Evolutionary conservation across 768 basidiomycete species (phyloP), one percentile per base, ranked within the genome.

Genomic region (Goffeauzyma gilvescens): DNA sequence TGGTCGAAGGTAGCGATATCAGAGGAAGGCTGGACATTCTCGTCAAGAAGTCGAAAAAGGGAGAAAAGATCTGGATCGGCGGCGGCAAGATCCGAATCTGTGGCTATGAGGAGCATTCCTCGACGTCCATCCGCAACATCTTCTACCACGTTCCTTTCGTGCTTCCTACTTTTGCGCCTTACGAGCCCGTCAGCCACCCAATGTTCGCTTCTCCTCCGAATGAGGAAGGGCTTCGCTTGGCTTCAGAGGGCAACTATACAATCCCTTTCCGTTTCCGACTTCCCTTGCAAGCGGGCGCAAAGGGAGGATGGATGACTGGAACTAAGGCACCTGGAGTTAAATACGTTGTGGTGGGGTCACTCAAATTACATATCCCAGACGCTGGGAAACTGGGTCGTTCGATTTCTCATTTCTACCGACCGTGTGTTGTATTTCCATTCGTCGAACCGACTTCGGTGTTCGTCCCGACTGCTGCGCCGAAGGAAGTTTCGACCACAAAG

Each of bases 341-440:
- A 43, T 87, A 89, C 61, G 80, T 89, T 32, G 76, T 74, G 12
- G 78, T 89, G 67, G 73, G 72, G 75, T 83, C 61, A 39, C 64
- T 83, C 51, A 79, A 79, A 62, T 71, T 89, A 44, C 79, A 78
- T 59, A 75, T 81, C 41, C 55, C 72, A 2, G 63, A 68, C 13
- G 73, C 73, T 4, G 66, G 68, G 21, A 71, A 71, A 51, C n/a
- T n/a, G n/a, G n/a, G n/a, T n/a, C 70, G 73, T 12, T 82, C 81
- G 3, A 78, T 89, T 25, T 79, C 85, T 3, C 86, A 93, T 63
- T 86, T 89, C 60, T 90, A 87, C 60, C 75, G 86, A 7, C 67
- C 75, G 34, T 78, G 83, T 60, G 74, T 76, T 41, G 67, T 89
- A 22, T 84, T 77, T 74, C 84, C 85, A 1, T 73, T 73, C 34